A percentile compares a stretch with the other conserved stretches of the same genome.
These are phyloP conservation scores for Candida tunisiensis DNA, from an alignment of 1,139 yeast genomes.

Conservation along the genomic window DNA sequence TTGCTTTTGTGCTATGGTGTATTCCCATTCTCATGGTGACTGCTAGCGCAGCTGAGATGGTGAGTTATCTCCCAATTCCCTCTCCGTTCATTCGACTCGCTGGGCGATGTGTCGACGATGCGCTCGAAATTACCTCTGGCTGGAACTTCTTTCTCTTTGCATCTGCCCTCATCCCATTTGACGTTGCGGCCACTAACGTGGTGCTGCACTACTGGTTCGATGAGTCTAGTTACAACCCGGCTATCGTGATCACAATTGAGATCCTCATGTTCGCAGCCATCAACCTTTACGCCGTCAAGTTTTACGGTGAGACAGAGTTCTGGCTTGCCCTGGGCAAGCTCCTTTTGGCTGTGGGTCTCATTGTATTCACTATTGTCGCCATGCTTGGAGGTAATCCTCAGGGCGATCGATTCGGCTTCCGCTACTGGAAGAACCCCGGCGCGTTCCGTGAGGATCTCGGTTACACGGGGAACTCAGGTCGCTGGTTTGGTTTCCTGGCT, in stretches of 20 bases:
- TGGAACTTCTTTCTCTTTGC: conserved; percentile 71
- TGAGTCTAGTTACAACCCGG: conserved; percentile 36
- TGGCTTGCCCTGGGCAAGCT: conserved; percentile 68
- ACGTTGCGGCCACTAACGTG: conserved; percentile 64
- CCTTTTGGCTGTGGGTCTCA: conserved; percentile 50
- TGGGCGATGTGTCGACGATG: conserved; percentile 44
- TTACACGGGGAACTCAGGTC: conserved; percentile 43
- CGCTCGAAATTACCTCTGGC: conserved; percentile 62
- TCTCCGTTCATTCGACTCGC: conserved; percentile 46
- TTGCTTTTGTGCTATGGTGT: conserved; percentile 49
- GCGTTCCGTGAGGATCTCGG: conserved; percentile 42
- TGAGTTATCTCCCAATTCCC: conserved; percentile 54
- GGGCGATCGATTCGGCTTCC: conserved; percentile 47
- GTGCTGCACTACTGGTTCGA: conserved; percentile 68
- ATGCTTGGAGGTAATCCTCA: conserved; percentile 76
- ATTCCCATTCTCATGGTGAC: conserved; percentile 49
- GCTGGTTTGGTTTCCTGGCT: conserved; percentile 55
- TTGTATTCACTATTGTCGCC: conserved; percentile 55
- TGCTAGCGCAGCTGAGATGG: conserved; percentile 70
- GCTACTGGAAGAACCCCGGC: conserved; percentile 44
- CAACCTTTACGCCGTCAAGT: conserved; percentile 53
- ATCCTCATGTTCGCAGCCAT: conserved; percentile 43
- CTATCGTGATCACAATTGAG: conserved; percentile 30
- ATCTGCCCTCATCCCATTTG: conserved; percentile 65
- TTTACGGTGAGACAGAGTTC: conserved; percentile 68